These are phyloP conservation scores for Pseudodiploospora longispora DNA, from an alignment of 2,329 filamentous ascomycete species.

Conservation along the genomic window DNA sequence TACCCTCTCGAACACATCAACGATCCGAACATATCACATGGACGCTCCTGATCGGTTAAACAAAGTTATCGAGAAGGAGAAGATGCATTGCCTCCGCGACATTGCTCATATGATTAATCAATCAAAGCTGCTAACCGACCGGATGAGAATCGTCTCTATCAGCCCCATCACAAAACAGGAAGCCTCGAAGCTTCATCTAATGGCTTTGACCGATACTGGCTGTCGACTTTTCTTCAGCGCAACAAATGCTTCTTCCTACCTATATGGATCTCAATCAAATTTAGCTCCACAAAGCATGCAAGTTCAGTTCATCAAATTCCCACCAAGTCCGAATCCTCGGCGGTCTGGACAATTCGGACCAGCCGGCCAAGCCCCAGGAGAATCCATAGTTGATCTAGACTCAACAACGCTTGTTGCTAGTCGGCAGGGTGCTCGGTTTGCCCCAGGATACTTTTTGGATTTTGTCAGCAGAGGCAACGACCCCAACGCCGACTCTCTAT, in stretches of 20 bases:
- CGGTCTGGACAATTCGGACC: conserved; percentile 19
- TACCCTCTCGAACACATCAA: conserved; percentile 79
- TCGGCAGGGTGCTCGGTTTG: conserved; percentile 52
- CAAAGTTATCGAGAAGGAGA: conserved; percentile 59
- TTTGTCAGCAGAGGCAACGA: conserved; percentile 61
- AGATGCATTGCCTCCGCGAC: conserved; percentile 54
- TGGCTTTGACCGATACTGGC: conserved; percentile 84
- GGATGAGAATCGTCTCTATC: conserved; percentile 71
- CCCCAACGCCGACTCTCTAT: conserved; percentile 59
- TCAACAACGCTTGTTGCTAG: conserved; percentile 42
- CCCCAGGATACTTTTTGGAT: conserved; percentile 87
- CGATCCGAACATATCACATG: conserved; percentile 87
- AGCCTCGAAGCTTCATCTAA: conserved; percentile 75
- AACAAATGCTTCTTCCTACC: conserved; percentile 66
- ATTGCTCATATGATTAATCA: conserved; percentile 80
- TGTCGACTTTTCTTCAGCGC: conserved; percentile 89
- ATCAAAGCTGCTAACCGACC: conserved; percentile 60
- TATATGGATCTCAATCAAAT: conserved; percentile 50
- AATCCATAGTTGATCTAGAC: conserved; percentile 37
- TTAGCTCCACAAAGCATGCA: conserved; percentile 87
- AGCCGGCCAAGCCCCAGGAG: conserved; percentile 19
- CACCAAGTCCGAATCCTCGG: conserved; percentile 44
- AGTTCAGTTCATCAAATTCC: conserved; percentile 93
- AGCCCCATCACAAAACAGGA: conserved; percentile 74
- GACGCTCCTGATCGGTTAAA: conserved; percentile 54